phyloP scores from a whole-genome alignment of 345 rosid species.

The Boechera divaricarpa region DNA sequence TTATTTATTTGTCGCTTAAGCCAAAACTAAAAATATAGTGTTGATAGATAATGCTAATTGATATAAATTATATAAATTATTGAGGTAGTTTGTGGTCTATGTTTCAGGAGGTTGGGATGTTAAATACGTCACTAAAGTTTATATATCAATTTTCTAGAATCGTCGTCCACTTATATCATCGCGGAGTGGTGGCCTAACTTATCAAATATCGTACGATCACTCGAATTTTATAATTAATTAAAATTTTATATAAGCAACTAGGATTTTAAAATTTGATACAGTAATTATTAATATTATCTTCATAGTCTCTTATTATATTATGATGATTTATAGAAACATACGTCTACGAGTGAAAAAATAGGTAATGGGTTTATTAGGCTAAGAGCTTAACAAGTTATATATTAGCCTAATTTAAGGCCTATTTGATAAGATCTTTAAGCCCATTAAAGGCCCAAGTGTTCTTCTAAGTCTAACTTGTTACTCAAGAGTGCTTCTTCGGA shows the following conservation, averaged over 20 bases:
- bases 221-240: not conserved
- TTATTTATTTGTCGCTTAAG: not conserved
- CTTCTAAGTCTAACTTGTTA: constrained; percentile 26
- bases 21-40: not conserved
- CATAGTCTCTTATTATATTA: constrained; percentile 4
- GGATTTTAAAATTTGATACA: constrained; percentile 11
- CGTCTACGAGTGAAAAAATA: not conserved
- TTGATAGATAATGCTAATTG: not conserved
- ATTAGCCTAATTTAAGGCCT: not conserved
- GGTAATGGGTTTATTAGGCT: not conserved
- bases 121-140: constrained; percentile 11
- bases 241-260: constrained; percentile 25
- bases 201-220: constrained; percentile 30
- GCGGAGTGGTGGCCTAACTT: constrained; percentile 46
- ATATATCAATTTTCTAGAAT: constrained; percentile 10
- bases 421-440: not conserved
- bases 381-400: not conserved
- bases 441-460: constrained; percentile 21
- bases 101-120: constrained; percentile 23
- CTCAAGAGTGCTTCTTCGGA: constrained; percentile 26
- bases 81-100: constrained; percentile 7
- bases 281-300: constrained; percentile 28
- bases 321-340: not conserved
- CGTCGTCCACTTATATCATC: constrained; percentile 42
- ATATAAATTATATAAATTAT: not conserved